phyloP scores from a whole-genome alignment of 352 stramenopile species.

The Phytopythium helicoides region DNA sequence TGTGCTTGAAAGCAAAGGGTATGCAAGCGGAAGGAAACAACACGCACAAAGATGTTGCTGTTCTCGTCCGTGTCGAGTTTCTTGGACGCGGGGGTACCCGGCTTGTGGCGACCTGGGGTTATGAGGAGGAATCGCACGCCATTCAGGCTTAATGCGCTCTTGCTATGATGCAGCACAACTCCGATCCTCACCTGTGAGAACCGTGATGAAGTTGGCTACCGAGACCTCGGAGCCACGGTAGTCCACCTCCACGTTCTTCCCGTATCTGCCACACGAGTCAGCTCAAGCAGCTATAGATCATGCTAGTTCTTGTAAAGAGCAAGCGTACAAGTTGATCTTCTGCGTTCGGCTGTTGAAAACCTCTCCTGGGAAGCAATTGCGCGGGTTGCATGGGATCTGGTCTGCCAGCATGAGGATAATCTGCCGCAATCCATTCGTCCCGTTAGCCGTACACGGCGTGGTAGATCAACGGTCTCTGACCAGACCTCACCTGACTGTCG shows the following conservation, averaged over 20 bases:
- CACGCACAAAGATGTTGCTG: conserved; percentile 87
- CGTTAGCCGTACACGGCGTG: not conserved
- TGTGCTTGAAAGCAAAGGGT: conserved; percentile 7
- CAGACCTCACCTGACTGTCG: conserved; percentile 82
- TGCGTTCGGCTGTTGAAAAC: conserved; percentile 90
- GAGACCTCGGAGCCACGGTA: conserved; percentile 96
- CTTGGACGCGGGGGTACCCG: conserved; percentile 87
- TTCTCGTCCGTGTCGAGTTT: conserved; percentile 87
- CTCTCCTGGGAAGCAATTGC: conserved; percentile 89
- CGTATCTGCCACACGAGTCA: conserved; percentile 47
- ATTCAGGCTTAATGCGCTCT: no score
- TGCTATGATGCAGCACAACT: not conserved
- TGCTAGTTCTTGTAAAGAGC: no score
- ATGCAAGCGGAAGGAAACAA: conserved; percentile 43
- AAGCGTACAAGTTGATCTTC: conserved; percentile 79
- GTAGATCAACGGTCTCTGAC: not conserved
- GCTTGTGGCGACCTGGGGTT: conserved; percentile 70
- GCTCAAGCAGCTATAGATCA: no score
- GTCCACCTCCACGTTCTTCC: conserved; percentile 92
- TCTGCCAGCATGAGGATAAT: conserved; percentile 97
- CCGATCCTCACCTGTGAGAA: conserved; percentile 78
- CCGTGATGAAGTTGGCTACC: conserved; percentile 95
- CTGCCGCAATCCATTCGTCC: conserved; percentile 15
- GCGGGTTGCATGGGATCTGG: conserved; percentile 93
- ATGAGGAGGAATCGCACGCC: no score